Conservation (phyloP, 2,329 filamentous ascomycete genomes). For the Botrytis cinerea region DNA sequence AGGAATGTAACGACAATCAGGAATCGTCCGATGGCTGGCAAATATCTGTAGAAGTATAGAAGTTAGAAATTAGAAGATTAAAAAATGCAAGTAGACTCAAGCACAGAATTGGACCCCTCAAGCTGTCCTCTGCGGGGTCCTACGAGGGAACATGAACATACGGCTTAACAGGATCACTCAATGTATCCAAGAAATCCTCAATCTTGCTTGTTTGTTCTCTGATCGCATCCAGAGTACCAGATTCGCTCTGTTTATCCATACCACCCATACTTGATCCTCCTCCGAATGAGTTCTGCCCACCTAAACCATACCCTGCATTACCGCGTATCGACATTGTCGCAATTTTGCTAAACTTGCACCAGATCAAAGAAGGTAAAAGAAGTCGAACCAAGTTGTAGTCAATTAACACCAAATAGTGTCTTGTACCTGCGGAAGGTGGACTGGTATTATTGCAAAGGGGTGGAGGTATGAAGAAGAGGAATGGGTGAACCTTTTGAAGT, state of each 20-base stretch:
- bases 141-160: slow-evolving; percentile 53
- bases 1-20: slow-evolving; percentile 98
- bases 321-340: slow-evolving; percentile 57
- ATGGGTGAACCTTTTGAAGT: slow-evolving; percentile 14
- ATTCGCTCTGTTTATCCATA: slow-evolving; percentile 39
- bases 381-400: background rate
- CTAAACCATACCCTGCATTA: slow-evolving; percentile 49
- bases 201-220: slow-evolving; percentile 97
- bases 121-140: slow-evolving; percentile 27
- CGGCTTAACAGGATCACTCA: slow-evolving; percentile 93
- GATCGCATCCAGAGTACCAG: slow-evolving; percentile 72
- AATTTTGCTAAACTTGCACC: slow-evolving; percentile 38
- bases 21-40: slow-evolving; percentile 94
- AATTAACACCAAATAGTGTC: slow-evolving; percentile 3
- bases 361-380: slow-evolving; percentile 26
- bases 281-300: slow-evolving; percentile 44
- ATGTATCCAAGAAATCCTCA: slow-evolving; percentile 84
- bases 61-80: slow-evolving; percentile 34
- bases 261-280: slow-evolving; percentile 38
- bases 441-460: background rate
- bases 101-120: background rate
- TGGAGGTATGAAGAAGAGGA: slow-evolving; percentile 17
- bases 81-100: background rate
- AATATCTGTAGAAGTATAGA: slow-evolving; percentile 60
- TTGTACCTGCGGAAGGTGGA: background rate